Percentiles rank a stretch among this genome's conserved stretches.
These are phyloP conservation scores for Lagenidium sp. DNA, from an alignment of 352 stramenopile genomes.

Conservation along the genomic window DNA sequence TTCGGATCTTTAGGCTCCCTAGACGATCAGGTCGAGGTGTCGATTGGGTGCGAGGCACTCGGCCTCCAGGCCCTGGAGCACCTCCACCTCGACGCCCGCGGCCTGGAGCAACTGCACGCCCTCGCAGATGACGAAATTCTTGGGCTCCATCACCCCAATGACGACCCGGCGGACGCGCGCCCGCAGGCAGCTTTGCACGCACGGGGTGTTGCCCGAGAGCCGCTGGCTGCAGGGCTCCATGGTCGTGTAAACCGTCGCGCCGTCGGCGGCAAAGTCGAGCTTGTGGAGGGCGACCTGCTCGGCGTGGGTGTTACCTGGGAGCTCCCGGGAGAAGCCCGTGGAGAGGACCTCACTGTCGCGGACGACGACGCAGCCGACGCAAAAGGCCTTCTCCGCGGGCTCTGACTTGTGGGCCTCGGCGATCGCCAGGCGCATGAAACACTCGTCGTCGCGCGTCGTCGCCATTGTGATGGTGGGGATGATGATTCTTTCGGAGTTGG, in stretches of 20 bases:
- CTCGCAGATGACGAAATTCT: conserved; percentile 82
- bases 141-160: conserved; percentile 79
- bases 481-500: background rate
- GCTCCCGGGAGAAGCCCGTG: conserved; percentile 75
- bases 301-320: conserved; percentile 84
- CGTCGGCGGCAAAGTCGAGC: conserved; percentile 53
- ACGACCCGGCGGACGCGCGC: conserved; percentile 62
- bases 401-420: conserved; percentile 68
- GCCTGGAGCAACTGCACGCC: conserved; percentile 64
- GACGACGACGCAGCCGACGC: conserved; percentile 74
- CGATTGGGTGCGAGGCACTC: conserved; percentile 69
- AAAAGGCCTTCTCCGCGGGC: conserved; percentile 68
- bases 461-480: background rate
- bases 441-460: conserved; percentile 17
- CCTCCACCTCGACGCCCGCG: conserved; percentile 52
- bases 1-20: too few species aligned
- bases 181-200: conserved; percentile 70
- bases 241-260: conserved; percentile 79
- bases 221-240: conserved; percentile 86
- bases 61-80: conserved; percentile 61
- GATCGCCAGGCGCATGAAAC: conserved; percentile 74
- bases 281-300: conserved; percentile 83
- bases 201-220: conserved; percentile 80
- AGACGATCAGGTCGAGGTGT: conserved; percentile 58
- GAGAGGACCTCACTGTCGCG: conserved; percentile 46